Base-by-base conservation (phyloP, 768 basidiomycete species). In the Boletus vinaceobasis region DNA sequence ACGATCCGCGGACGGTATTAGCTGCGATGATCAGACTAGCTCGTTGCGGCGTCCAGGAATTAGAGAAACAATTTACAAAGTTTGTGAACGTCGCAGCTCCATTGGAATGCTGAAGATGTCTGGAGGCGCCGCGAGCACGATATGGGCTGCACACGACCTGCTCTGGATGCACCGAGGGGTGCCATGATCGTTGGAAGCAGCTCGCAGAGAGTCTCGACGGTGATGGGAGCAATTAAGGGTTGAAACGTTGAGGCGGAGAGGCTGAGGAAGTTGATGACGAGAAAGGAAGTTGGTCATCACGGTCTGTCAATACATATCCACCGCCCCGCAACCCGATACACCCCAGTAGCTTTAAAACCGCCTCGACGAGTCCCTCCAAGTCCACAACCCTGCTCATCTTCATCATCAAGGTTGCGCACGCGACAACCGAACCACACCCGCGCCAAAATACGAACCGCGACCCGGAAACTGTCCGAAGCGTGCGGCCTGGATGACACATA, bases 401-500 rank as follows among this genome's bases (percentile, higher is more conserved):
- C 27, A 8, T 14, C 36, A 14, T 33, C 46, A 37, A 26, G 49
- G 32, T 42, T 17, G 27, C 31, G 21, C 15, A n/a, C 33, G 21
- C 6, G 9, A 26, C 38, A 26, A 3, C 33, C 37, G 31, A 36
- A 32, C 37, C 45, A 32, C 51, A 15, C 32, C n/a, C 33, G 37
- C 36, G 35, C 29, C 52, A 40, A 53, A 43, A 31, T 33, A 9
- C 36, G 13, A 17, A 50, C 55, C 40, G 50, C 21, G 36, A 50
- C 36, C 50, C 50, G 29, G 40, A 50, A 47, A 35, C 44, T 8
- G 23, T 35, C 43, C 43, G 43, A 32, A 53, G 35, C 11, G 15
- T 40, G 33, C 32, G 21, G 32, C 46, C 38, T 15, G 42, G 43
- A 43, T 43, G 45, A 63, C 53, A 53, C 57, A 53, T 52, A 13